Evolutionary conservation across 225 moss, liverwort and hornwort genomes (phyloP), one percentile per base, ranked within the genome.

Genomic region (Pseudoscleropodium purum): DNA sequence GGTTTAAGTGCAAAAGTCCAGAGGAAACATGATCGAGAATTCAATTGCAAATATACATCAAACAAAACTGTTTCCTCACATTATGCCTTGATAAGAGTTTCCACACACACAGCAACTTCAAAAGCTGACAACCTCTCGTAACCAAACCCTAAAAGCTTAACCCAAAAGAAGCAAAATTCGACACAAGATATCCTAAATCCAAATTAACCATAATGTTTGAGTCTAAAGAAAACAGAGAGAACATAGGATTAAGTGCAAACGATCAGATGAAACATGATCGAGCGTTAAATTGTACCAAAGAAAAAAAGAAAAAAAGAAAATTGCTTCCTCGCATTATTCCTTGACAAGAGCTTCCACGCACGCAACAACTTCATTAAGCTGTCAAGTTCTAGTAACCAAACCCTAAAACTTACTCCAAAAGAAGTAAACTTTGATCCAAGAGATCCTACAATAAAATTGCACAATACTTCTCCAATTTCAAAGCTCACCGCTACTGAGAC

Each of bases 401-500:
- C 77, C 92, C 85, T 85, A 77, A 63, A 72, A 23, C 8, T 45
- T 82, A 17, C 6, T 11, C 33, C 62, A 27, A 88, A 72, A 21
- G 34, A 24, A 24, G 27, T n/a, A 47, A 60, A 60, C 37, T 81
- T 81, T 63, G 77, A 47, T 34, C 30, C 57, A 59, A 36, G 45
- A 63, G 13, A 82, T 63, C 33, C 31, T 33, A 56, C 23, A 51
- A 56, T 23, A 84, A 92, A 69, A 83, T 54, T 84, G 36, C 43
- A 43, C 37, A 69, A 8, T 12, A 24, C 18, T 41, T 63, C 31
- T 43, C 27, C 30, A 73, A 76, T 33, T 60, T 19, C 41, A 57
- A 43, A 90, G 64, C 88, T 90, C 86, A 90, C 92, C 85, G 45
- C 60, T 60, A 82, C 61, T 61, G 41, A 88, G 59, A 69, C 60